These are phyloP conservation scores for Neurospora tetrasperma DNA, from an alignment of 495 filamentous ascomycete species.

Conservation along the genomic window DNA sequence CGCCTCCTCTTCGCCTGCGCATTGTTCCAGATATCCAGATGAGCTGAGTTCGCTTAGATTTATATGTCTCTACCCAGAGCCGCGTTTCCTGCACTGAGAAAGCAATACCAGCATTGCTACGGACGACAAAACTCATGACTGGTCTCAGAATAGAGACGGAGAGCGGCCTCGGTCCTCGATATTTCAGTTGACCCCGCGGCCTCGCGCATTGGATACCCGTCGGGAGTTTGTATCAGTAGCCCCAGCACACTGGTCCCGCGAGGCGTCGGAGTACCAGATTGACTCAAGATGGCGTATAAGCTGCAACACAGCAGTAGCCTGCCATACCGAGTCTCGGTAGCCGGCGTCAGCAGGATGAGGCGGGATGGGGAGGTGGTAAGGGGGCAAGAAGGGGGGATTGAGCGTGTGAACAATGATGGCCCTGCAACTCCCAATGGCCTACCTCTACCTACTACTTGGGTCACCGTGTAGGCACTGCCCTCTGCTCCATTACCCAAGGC, in stretches of 20 bases:
- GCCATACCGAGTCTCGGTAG: constrained; percentile 21
- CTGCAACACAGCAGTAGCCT: constrained; percentile 16
- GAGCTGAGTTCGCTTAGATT: background rate
- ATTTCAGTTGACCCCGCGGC: background rate
- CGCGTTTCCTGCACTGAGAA: background rate
- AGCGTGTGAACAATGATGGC: background rate
- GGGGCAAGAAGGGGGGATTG: background rate
- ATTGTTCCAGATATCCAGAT: background rate
- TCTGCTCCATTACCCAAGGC: background rate
- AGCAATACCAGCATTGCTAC: background rate
- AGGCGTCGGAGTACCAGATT: constrained; percentile 25
- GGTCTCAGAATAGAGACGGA: background rate
- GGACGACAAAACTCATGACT: background rate
- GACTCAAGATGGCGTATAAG: constrained; percentile 23
- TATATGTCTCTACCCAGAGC: background rate
- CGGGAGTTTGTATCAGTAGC: constrained; percentile 1
- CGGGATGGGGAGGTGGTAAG: background rate
- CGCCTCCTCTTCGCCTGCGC: background rate
- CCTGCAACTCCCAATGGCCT: constrained; percentile 2
- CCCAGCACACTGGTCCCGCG: constrained; percentile 17
- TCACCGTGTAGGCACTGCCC: background rate
- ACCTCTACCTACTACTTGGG: background rate
- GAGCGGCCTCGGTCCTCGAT: background rate
- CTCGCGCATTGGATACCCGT: background rate
- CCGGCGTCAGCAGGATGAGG: constrained; percentile 5